Evolutionary conservation across 768 basidiomycete genomes (phyloP).

Genomic region (Pleurotus tuoliensis): DNA sequence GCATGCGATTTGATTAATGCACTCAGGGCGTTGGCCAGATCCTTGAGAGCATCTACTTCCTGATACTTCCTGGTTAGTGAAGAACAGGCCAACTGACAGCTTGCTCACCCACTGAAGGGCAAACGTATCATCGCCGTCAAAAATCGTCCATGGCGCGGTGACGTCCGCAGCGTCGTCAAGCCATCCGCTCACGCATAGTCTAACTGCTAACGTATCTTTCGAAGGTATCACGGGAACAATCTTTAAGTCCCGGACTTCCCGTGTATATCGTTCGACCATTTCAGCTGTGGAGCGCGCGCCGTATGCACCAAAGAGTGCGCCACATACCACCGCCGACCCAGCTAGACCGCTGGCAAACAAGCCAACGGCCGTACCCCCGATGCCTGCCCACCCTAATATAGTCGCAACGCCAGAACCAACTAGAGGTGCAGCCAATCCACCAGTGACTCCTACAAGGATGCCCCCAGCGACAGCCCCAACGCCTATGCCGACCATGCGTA

Average conservation of each 20-base stretch:
- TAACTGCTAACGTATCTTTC: conserved; percentile 42
- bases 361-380: conserved; percentile 51
- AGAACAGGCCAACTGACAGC: background rate
- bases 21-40: conserved; percentile 42
- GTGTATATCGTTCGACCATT: conserved; percentile 47
- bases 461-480: conserved; percentile 53
- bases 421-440: conserved; percentile 54
- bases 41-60: conserved; percentile 53
- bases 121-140: conserved; percentile 47
- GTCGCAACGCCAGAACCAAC: conserved; percentile 51
- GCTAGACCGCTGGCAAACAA: conserved; percentile 50
- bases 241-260: conserved; percentile 50
- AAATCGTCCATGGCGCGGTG: conserved; percentile 48
- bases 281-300: conserved; percentile 44
- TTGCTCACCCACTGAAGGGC: conserved; percentile 54
- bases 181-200: conserved; percentile 58
- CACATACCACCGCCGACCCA: conserved; percentile 51
- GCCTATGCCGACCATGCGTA: conserved; percentile 46
- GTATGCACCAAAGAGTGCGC: conserved; percentile 55
- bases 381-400: conserved; percentile 45
- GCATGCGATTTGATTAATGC: conserved; percentile 42
- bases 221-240: conserved; percentile 37
- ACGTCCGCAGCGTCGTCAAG: conserved; percentile 40
- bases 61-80: conserved; percentile 15
- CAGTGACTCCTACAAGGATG: conserved; percentile 53